A percentile compares a stretch with the other conserved stretches of the same genome.
Evolutionary conservation across 768 basidiomycete species (phyloP).

Genomic region (Jaapia argillacea): DNA sequence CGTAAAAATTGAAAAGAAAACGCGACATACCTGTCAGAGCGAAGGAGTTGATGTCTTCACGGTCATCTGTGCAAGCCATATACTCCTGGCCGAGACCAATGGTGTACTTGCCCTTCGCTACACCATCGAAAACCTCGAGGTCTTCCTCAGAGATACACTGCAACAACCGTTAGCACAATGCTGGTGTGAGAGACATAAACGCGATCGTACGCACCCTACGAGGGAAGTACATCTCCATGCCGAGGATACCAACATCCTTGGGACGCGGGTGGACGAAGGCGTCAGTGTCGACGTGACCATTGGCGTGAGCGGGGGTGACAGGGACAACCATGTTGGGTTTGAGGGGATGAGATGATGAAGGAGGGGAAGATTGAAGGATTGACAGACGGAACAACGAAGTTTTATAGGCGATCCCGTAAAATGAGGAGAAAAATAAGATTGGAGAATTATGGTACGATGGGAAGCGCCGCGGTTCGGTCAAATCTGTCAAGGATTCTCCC

Average conservation of each 20-base stretch:
- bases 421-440: not conserved
- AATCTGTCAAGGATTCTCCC: too few species aligned
- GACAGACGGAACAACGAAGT: not conserved
- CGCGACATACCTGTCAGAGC: conserved; percentile 71
- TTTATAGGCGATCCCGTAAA: not conserved
- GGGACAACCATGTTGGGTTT: conserved; percentile 7
- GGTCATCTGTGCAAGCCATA: conserved; percentile 99
- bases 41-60: conserved; percentile 98
- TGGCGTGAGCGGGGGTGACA: conserved; percentile 41
- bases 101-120: conserved; percentile 94
- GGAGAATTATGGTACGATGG: not conserved
- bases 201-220: conserved; percentile 50
- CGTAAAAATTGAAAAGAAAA: conserved; percentile 1
- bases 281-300: conserved; percentile 35
- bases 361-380: conserved; percentile 6
- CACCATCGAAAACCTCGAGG: conserved; percentile 90
- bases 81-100: conserved; percentile 96
- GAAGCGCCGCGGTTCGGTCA: not conserved
- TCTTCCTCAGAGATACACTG: conserved; percentile 95
- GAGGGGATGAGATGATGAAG: conserved; percentile 5
- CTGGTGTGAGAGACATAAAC: conserved; percentile 6
- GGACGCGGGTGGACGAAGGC: conserved; percentile 37
- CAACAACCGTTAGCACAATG: not conserved
- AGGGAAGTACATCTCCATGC: conserved; percentile 91
- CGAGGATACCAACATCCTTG: conserved; percentile 90